Evolutionary conservation across 805 yeast species (phyloP).

Genomic region (Torulaspora microellipsoides): DNA sequence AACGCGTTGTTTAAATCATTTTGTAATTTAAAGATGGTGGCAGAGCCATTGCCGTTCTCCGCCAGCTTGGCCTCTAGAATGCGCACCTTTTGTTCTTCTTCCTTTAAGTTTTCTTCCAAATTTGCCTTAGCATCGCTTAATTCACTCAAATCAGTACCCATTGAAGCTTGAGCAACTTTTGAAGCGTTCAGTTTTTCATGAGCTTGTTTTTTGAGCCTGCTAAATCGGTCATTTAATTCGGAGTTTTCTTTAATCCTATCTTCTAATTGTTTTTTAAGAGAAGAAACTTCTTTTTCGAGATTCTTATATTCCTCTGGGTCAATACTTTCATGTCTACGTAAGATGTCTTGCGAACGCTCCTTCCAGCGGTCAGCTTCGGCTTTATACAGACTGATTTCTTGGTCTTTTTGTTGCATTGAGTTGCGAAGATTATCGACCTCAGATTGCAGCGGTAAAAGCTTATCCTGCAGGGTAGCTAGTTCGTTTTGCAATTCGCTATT

Average conservation of each 20-base stretch:
- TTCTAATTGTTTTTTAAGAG: slow-evolving; percentile 23
- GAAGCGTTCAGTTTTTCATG: slow-evolving; percentile 34
- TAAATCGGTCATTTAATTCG: slow-evolving; percentile 33
- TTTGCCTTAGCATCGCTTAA: slow-evolving; percentile 35
- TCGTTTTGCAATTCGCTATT: slow-evolving; percentile 40
- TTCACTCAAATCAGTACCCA: slow-evolving; percentile 37
- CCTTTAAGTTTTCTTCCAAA: slow-evolving; percentile 26
- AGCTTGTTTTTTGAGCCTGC: slow-evolving; percentile 33
- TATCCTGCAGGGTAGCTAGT: slow-evolving; percentile 30
- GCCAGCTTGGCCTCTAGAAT: slow-evolving; percentile 10
- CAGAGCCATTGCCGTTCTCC: slow-evolving; percentile 1
- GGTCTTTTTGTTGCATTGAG: slow-evolving; percentile 27
- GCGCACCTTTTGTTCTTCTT: slow-evolving; percentile 10
- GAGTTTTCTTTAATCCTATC: slow-evolving; percentile 27
- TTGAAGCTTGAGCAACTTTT: slow-evolving; percentile 34
- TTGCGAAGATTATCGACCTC: slow-evolving; percentile 37
- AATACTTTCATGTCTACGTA: slow-evolving; percentile 16
- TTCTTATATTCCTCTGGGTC: slow-evolving; percentile 21
- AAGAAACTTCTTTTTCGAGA: slow-evolving; percentile 21
- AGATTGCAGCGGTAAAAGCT: slow-evolving; percentile 44
- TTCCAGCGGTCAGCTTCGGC: slow-evolving; percentile 22
- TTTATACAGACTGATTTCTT: slow-evolving; percentile 7
- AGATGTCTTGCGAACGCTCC: slow-evolving; percentile 20
- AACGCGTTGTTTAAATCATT: slow-evolving; percentile 20
- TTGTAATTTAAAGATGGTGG: slow-evolving; percentile 7